Evolutionary conservation across 78 protist species (phyloP).

Genomic region (Speleostelium caveatum): DNA sequence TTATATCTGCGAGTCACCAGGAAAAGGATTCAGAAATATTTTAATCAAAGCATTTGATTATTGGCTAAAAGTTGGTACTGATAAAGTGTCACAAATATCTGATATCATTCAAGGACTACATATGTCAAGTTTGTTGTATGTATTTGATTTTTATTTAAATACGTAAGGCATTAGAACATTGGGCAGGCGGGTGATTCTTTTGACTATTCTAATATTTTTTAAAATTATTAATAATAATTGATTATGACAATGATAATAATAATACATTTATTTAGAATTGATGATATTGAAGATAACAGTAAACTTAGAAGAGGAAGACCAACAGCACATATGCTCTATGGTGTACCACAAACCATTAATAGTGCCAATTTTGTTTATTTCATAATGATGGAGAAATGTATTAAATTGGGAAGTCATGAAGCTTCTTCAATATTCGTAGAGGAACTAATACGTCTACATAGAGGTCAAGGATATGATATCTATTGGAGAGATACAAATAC

Average conservation of each 20-base stretch:
- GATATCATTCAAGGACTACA: slow-evolving; percentile 86
- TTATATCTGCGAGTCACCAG: slow-evolving; percentile 82
- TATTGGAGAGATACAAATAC: slow-evolving; percentile 88
- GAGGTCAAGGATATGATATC: slow-evolving; percentile 96
- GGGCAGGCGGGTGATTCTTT: background rate
- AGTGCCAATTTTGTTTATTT: slow-evolving; percentile 96
- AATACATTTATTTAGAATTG: slow-evolving; percentile 71
- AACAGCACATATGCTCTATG: slow-evolving; percentile 90
- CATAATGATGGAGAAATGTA: slow-evolving; percentile 77
- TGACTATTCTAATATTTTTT: background rate
- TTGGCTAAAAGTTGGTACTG: slow-evolving; percentile 86
- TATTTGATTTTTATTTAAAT: background rate
- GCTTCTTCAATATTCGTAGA: slow-evolving; percentile 79
- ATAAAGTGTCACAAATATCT: slow-evolving; percentile 41
- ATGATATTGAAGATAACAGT: slow-evolving; percentile 96
- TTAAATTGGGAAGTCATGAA: slow-evolving; percentile 21
- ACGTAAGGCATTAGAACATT: background rate
- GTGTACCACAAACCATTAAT: slow-evolving; percentile 92
- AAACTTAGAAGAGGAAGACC: slow-evolving; percentile 93
- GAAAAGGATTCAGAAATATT: slow-evolving; percentile 87
- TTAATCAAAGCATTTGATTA: slow-evolving; percentile 90
- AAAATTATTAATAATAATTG: background rate
- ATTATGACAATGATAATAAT: background rate
- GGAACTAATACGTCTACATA: slow-evolving; percentile 90
- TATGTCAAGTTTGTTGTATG: slow-evolving; percentile 86